Evolutionary conservation across 768 basidiomycete genomes (phyloP).

Genomic region (Suillus occidentalis): DNA sequence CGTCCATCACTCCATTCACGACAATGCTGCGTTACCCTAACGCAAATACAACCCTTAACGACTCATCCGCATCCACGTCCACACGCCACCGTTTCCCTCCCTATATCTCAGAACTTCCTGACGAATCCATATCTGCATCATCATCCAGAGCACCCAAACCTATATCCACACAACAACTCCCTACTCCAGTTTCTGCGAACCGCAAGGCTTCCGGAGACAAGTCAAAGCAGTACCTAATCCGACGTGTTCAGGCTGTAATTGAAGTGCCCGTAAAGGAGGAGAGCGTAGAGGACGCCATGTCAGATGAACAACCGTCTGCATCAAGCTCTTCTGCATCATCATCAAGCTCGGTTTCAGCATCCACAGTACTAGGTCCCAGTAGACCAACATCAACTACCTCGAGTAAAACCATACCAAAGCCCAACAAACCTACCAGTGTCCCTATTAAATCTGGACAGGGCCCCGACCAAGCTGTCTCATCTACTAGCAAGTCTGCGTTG

Average conservation of each 20-base stretch:
- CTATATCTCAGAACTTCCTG: constrained; percentile 21
- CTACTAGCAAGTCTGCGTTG: constrained; percentile 5
- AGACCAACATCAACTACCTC: constrained; percentile 2
- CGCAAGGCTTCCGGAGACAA: constrained; percentile 15
- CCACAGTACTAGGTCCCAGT: neutral
- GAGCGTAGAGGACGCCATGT: constrained; percentile 44
- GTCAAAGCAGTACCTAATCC: constrained; percentile 42
- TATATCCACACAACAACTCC: constrained; percentile 22
- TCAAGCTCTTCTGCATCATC: constrained; percentile 17
- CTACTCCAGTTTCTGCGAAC: constrained; percentile 32
- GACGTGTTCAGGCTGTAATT: constrained; percentile 61
- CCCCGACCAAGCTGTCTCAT: constrained; percentile 7
- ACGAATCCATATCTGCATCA: constrained; percentile 33
- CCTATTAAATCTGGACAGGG: constrained; percentile 5
- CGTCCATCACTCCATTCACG: constrained; percentile 30
- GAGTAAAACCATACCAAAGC: constrained; percentile 6
- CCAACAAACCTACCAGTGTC: constrained; percentile 8
- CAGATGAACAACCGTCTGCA: neutral
- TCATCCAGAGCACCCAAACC: constrained; percentile 29
- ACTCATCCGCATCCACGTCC: constrained; percentile 35
- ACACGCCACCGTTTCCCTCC: constrained; percentile 20
- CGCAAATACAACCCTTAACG: constrained; percentile 10
- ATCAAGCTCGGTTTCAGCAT: constrained; percentile 16
- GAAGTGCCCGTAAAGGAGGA: constrained; percentile 67
- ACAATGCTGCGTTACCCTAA: constrained; percentile 30